These are phyloP conservation scores for Ustilago trichophora DNA, from an alignment of 1,284 basidiomycete species.

Conservation along the genomic window DNA sequence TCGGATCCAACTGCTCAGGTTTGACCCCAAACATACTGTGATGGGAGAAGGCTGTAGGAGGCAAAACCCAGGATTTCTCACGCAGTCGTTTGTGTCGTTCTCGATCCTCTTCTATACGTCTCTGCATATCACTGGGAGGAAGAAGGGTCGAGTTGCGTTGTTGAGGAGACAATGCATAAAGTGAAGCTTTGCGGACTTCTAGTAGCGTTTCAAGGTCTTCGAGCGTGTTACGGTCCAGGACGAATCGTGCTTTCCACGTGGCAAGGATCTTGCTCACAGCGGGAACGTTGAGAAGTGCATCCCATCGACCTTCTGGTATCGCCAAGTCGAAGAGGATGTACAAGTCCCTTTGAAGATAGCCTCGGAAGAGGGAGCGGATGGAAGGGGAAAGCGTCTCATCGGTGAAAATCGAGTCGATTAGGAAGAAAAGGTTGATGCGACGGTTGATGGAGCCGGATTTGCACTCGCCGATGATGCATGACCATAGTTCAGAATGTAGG, in stretches of 20 bases:
- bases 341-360: constrained; percentile 24
- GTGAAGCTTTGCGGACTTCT: constrained; percentile 2
- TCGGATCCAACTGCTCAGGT: constrained; percentile 34
- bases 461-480: constrained; percentile 88
- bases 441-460: constrained; percentile 84
- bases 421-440: constrained; percentile 89
- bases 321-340: constrained; percentile 31
- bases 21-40: constrained; percentile 14
- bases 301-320: constrained; percentile 33
- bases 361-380: constrained; percentile 18
- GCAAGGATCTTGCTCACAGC: constrained; percentile 26
- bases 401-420: constrained; percentile 78
- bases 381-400: constrained; percentile 26
- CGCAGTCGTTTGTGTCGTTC: constrained; percentile 88
- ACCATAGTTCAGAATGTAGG: constrained; percentile 87
- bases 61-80: constrained; percentile 91
- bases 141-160: constrained; percentile 62
- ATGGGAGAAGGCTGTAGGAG: constrained; percentile 69
- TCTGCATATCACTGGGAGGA: constrained; percentile 78
- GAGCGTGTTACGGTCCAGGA: constrained; percentile 6
- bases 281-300: constrained; percentile 34
- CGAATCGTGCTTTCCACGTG: constrained; percentile 17
- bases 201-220: constrained; percentile 20
- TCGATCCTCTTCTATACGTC: constrained; percentile 91
- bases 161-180: constrained; percentile 28